Evolutionary conservation across 1,284 basidiomycete genomes (phyloP).

Genomic region (Apiotrichum gamsii): DNA sequence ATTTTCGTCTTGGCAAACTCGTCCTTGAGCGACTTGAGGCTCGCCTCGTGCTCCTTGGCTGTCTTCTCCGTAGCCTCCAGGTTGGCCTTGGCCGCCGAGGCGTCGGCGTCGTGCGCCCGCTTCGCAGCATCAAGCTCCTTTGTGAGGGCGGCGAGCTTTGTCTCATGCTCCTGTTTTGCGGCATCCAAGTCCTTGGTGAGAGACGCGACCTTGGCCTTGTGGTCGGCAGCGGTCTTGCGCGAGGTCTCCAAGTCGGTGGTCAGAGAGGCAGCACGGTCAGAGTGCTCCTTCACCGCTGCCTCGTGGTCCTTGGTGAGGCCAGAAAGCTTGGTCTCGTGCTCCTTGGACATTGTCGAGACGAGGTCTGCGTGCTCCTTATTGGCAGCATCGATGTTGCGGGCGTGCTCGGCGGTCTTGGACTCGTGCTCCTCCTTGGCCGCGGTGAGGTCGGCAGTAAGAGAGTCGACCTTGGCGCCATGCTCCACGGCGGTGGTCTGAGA

Average conservation of each 20-base stretch:
- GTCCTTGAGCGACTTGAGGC: background rate
- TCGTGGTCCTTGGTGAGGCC: background rate
- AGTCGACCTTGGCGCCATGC: background rate
- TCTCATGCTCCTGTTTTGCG: background rate
- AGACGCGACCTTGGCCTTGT: background rate
- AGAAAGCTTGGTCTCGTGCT: background rate
- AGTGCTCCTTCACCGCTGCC: conserved; percentile 1
- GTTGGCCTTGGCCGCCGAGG: background rate
- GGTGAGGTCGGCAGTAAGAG: background rate
- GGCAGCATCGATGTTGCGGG: background rate
- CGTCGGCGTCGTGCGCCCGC: conserved; percentile 1
- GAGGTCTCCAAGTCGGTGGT: background rate
- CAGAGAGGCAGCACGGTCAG: background rate
- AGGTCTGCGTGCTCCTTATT: conserved; percentile 4
- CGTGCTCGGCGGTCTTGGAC: background rate
- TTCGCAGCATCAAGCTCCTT: conserved; percentile 3
- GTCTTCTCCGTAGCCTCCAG: conserved; percentile 6
- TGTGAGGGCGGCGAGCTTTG: background rate
- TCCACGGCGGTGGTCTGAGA: background rate
- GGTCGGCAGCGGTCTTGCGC: background rate
- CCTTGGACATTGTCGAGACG: background rate
- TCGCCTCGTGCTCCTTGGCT: conserved; percentile 3
- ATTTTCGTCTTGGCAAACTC: conserved; percentile 6
- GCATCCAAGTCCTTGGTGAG: conserved; percentile 1
- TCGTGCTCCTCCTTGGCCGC: background rate